These are phyloP conservation scores for Aspergillaceae sp. DNA, from an alignment of 2,329 filamentous ascomycete species.

Conservation along the genomic window DNA sequence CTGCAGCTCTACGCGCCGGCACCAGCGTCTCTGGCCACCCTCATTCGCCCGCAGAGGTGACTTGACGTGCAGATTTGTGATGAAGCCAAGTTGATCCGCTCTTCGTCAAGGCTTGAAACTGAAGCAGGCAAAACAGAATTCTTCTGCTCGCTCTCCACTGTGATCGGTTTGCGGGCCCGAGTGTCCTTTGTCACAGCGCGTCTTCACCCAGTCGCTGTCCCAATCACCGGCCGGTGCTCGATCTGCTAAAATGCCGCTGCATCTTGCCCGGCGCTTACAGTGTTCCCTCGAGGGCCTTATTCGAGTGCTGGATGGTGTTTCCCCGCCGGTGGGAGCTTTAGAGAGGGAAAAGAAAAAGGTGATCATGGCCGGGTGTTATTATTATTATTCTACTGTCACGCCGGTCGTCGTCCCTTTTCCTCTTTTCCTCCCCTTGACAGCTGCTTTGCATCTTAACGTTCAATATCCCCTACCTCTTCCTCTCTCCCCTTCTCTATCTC, in stretches of 20 bases:
- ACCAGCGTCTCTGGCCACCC: no score
- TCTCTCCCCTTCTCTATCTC: not conserved
- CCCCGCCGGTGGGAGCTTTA: not conserved
- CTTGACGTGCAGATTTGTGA: no score
- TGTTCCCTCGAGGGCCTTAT: not conserved
- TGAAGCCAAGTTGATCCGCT: no score
- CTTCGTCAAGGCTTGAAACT: no score
- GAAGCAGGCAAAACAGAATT: no score
- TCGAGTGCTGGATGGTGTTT: no score
- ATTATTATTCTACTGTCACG: not conserved
- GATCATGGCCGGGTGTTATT: not conserved
- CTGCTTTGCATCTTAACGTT: not conserved
- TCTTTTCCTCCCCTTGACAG: not conserved
- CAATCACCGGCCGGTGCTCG: conserved; percentile 8
- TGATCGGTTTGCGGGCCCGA: conserved; percentile 11
- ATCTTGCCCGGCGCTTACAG: conserved; percentile 24
- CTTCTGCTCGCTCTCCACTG: conserved; percentile 15
- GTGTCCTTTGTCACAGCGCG: conserved; percentile 2
- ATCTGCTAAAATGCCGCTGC: conserved; percentile 7
- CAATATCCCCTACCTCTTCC: no score
- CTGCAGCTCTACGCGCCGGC: no score
- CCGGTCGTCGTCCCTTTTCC: not conserved
- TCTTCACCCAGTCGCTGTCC: conserved; percentile 3
- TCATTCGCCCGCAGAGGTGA: no score
- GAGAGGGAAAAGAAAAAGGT: not conserved